Conservation (phyloP, 2,329 filamentous ascomycete genomes). For the Exophiala xenobiotica region DNA sequence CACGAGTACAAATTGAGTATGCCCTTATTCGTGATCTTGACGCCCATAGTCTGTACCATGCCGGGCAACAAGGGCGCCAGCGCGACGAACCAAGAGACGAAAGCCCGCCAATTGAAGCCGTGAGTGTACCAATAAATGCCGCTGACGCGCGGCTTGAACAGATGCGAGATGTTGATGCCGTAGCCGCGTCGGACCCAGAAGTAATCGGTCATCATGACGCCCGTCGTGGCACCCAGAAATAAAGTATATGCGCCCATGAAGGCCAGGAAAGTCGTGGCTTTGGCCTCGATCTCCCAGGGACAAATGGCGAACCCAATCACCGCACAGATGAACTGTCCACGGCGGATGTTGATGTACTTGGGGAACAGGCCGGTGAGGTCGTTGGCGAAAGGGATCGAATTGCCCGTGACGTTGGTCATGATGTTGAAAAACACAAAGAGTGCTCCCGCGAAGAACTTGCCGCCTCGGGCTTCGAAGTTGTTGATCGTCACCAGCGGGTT, state of each 20-base stretch:
- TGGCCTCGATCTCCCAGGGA: slow-evolving; percentile 48
- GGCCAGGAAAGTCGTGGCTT: slow-evolving; percentile 41
- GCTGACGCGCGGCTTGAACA: slow-evolving; percentile 20
- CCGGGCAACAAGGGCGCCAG: slow-evolving; percentile 59
- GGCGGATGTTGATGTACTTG: slow-evolving; percentile 53
- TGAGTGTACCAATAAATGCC: slow-evolving; percentile 26
- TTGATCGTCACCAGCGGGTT: not conserved
- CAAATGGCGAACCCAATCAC: slow-evolving; percentile 45
- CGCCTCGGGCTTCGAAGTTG: not conserved
- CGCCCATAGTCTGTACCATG: slow-evolving; percentile 35
- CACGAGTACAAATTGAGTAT: slow-evolving; percentile 59
- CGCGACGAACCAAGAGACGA: slow-evolving; percentile 57
- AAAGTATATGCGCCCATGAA: slow-evolving; percentile 35
- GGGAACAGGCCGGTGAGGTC: slow-evolving; percentile 55
- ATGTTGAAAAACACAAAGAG: slow-evolving; percentile 15
- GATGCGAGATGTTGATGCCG: slow-evolving; percentile 15
- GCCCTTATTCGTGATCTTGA: slow-evolving; percentile 41
- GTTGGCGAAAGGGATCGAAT: slow-evolving; percentile 46
- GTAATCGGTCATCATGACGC: slow-evolving; percentile 27
- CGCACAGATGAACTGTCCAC: slow-evolving; percentile 41
- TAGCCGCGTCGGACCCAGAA: slow-evolving; percentile 25
- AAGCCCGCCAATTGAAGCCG: slow-evolving; percentile 61
- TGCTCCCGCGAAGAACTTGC: slow-evolving; percentile 26
- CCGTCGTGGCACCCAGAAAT: slow-evolving; percentile 29
- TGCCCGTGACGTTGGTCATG: slow-evolving; percentile 15